phyloP scores from a whole-genome alignment of 2,329 filamentous ascomycete species.

The Colletotrichum graminicola region DNA sequence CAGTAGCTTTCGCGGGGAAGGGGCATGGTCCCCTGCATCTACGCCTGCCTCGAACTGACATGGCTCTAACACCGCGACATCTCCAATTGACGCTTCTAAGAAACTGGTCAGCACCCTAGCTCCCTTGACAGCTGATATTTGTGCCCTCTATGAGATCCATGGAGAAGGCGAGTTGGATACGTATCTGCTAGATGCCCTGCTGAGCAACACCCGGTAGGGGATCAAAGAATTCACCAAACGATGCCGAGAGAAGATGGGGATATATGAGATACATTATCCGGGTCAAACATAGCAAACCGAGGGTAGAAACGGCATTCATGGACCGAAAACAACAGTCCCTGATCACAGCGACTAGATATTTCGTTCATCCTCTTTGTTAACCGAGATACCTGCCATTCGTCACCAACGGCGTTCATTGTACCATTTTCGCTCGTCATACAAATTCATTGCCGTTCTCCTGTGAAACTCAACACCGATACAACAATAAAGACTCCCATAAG shows the following conservation, averaged over 20 bases:
- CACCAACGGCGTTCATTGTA: background rate
- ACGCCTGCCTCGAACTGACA: background rate
- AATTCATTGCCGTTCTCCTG: background rate
- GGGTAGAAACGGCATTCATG: background rate
- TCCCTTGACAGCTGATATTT: background rate
- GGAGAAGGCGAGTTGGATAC: background rate
- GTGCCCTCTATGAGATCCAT: no score
- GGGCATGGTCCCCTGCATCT: constrained; percentile 27
- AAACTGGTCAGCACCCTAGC: background rate
- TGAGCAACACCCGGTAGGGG: background rate
- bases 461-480: background rate
- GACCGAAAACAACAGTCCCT: background rate
- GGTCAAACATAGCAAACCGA: background rate
- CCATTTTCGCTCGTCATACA: background rate
- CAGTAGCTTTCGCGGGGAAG: constrained; percentile 30
- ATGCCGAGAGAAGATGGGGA: background rate
- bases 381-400: background rate
- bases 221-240: background rate
- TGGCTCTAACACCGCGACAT: background rate
- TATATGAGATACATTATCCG: no score
- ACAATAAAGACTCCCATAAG: background rate
- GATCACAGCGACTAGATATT: background rate
- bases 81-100: background rate
- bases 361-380: background rate
- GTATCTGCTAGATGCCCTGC: background rate